A percentile compares a stretch with the other conserved stretches of the same genome.
These are phyloP conservation scores for Combretum micranthum DNA, from an alignment of 345 rosid genomes.

Conservation along the genomic window DNA sequence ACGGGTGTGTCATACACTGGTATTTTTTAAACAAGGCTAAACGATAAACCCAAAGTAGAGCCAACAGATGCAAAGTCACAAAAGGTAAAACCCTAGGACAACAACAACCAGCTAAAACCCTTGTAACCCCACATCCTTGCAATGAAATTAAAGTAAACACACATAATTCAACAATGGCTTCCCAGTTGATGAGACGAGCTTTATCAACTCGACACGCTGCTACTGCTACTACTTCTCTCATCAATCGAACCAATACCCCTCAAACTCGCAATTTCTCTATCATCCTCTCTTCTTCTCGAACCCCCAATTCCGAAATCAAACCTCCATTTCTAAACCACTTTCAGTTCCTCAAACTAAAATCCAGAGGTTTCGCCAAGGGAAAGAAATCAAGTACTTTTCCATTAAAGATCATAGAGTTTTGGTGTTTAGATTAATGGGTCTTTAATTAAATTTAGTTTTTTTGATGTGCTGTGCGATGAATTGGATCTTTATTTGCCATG, in stretches of 20 bases:
- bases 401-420: background rate
- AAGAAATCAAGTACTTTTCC: conserved; percentile 51
- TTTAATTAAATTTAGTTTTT: too few species aligned
- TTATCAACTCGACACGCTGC: conserved; percentile 15
- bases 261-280: conserved; percentile 4
- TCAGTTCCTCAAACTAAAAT: conserved; percentile 29
- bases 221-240: conserved; percentile 10
- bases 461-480: background rate
- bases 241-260: conserved; percentile 27
- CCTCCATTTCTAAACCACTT: conserved; percentile 12
- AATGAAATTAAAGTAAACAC: conserved; percentile 1
- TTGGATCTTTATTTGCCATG: background rate
- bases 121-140: background rate
- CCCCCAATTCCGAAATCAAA: conserved; percentile 11
- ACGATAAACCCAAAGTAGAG: too few species aligned
- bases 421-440: too few species aligned
- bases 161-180: conserved; percentile 28
- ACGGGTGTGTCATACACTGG: too few species aligned
- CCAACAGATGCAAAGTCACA: too few species aligned
- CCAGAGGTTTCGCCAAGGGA: conserved; percentile 75
- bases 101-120: too few species aligned
- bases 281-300: conserved; percentile 24
- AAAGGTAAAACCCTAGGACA: too few species aligned
- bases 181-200: conserved; percentile 42
- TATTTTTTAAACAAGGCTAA: too few species aligned